A percentile compares a stretch with the other conserved stretches of the same genome.
Conservation (phyloP, 768 basidiomycete species). For the Tylopilus sp. region DNA sequence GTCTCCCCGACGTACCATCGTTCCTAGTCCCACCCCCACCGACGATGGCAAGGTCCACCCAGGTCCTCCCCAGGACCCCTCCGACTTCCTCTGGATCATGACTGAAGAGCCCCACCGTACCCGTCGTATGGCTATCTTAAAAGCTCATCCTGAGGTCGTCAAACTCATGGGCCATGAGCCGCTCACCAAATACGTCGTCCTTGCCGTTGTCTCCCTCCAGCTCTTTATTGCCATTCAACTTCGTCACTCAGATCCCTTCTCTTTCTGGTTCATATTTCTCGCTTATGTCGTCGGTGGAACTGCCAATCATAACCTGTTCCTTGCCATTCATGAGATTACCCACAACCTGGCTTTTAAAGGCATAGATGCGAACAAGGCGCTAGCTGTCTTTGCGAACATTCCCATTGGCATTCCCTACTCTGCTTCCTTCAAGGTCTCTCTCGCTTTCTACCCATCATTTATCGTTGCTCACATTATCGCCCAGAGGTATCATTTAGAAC, state of each 20-base stretch:
- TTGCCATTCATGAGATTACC: constrained; percentile 98
- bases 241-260: constrained; percentile 65
- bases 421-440: constrained; percentile 84
- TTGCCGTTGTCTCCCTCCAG: constrained; percentile 78
- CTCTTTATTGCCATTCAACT: constrained; percentile 60
- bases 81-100: constrained; percentile 95
- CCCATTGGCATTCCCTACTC: constrained; percentile 95
- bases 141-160: constrained; percentile 92
- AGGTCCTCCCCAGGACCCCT: constrained; percentile 66
- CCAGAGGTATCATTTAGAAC: constrained; percentile 90
- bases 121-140: constrained; percentile 84
- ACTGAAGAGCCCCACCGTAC: constrained; percentile 97
- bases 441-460: not conserved
- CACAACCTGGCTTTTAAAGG: constrained; percentile 93
- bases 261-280: constrained; percentile 64
- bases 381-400: constrained; percentile 89
- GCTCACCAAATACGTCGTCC: constrained; percentile 86
- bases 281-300: constrained; percentile 92
- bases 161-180: constrained; percentile 97
- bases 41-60: constrained; percentile 41
- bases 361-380: constrained; percentile 75
- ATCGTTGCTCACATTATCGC: constrained; percentile 3
- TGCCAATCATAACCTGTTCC: constrained; percentile 95
- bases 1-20: constrained; percentile 49
- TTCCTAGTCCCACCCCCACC: constrained; percentile 36